Base-by-base conservation (phyloP, 768 basidiomycete genomes). In the Lanmaoa rubissima region DNA sequence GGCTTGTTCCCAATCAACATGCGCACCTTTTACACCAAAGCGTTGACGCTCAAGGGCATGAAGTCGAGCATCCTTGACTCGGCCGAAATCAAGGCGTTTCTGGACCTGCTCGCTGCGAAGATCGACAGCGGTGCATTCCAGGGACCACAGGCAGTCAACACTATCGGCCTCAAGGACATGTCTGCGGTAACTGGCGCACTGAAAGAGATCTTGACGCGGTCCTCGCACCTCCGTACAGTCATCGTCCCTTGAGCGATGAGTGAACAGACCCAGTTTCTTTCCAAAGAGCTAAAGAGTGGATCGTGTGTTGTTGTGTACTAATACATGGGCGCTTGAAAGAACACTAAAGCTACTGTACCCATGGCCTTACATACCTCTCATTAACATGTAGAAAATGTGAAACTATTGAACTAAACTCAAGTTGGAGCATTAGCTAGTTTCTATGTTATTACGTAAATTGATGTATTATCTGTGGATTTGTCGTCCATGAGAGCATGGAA, bases 21-120 rank as follows among this genome's bases (percentile, higher is more conserved):
- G 61, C 72, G 72, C 12, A 59, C 69, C 0, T 67, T 73, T 41
- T 72, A 72, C 42, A 64, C 64, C n/a, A 70, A 70, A 34, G 60
- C 64, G 10, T 26, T 73, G 40, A 69, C 71, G 1, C 57, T 73
- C 54, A 73, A 64, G 49, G 71, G 71, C 1, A 70, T 73, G 69
- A 53, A 44, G 41, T 74, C 71, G 40, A 65, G 64, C 49, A 62
- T 68, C 19, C 53, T 73, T 2, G 24, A 40, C 21, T 47, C 63
- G 8, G 21, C 32, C 1, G 65, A 70, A 26, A 56, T 72, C 28
- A 73, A 73, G 58, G 54, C 38, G 2, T 64, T 73, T 26, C 28
- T 73, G 46, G 73, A 73, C 40, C 7, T 63, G 24, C 60, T 73
- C 17, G 61, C 73, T 10, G 43, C 44, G 1, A 73, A 73, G 59